Conservation (phyloP, 139 green algal genomes). For the Auxenochlorella pyrenoidosa region DNA sequence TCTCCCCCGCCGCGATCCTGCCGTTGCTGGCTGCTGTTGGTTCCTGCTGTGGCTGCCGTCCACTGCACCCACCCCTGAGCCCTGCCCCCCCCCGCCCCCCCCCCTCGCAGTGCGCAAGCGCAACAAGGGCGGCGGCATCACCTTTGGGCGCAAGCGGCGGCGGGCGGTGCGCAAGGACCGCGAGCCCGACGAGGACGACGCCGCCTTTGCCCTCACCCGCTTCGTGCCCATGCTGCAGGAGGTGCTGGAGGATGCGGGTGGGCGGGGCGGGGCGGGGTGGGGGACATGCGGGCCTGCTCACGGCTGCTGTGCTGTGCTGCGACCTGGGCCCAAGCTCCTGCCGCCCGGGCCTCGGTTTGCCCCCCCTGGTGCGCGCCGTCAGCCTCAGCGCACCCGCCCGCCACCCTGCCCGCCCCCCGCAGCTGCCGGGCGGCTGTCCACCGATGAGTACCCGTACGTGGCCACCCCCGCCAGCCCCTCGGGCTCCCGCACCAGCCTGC, state of each 20-base stretch:
- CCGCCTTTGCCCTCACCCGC: conserved; percentile 56
- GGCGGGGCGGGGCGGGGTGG: not conserved
- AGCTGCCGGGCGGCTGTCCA: conserved; percentile 56
- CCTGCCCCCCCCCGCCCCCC: too few relatives aligned
- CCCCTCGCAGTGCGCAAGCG: conserved; percentile 81
- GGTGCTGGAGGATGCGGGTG: conserved; percentile 61
- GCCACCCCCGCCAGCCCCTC: conserved; percentile 39
- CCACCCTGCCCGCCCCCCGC: not conserved
- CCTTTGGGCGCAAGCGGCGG: conserved; percentile 64
- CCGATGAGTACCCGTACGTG: conserved; percentile 87
- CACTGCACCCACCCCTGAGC: not conserved
- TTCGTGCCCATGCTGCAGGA: conserved; percentile 71
- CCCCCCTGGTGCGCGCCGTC: too few relatives aligned
- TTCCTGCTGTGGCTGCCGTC: too few relatives aligned
- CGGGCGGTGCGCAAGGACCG: conserved; percentile 57
- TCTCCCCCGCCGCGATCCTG: too few relatives aligned
- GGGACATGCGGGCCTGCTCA: too few relatives aligned
- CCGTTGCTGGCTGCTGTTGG: too few relatives aligned
- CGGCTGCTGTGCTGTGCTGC: too few relatives aligned
- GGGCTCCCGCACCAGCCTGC: not conserved
- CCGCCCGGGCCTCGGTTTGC: too few relatives aligned
- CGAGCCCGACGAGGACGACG: conserved; percentile 47
- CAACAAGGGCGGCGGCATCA: conserved; percentile 46
- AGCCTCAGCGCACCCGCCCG: too few relatives aligned
- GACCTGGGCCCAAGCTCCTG: too few relatives aligned